phyloP scores from a whole-genome alignment of 352 stramenopile species.

The Salisapilia sapeloensis region DNA sequence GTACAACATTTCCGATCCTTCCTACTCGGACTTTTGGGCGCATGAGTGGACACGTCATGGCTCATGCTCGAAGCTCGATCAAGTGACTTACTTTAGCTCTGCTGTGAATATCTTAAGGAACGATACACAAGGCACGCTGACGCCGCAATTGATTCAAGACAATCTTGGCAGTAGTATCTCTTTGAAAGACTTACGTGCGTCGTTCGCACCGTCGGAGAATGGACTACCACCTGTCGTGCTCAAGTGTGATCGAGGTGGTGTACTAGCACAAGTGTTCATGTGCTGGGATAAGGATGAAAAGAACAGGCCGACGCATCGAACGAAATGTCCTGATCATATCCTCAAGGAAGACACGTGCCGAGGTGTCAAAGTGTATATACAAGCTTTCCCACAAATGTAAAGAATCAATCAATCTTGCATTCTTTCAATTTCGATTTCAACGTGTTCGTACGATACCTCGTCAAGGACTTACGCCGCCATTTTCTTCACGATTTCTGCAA shows the following conservation, averaged over 20 bases:
- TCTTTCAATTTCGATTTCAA: too few relatives aligned
- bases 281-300: conserved; percentile 56
- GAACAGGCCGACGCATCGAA: conserved; percentile 25
- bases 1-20: conserved; percentile 14
- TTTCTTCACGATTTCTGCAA: conserved; percentile 55
- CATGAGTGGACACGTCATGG: conserved; percentile 90
- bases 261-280: conserved; percentile 64
- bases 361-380: conserved; percentile 25
- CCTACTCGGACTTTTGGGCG: conserved; percentile 81
- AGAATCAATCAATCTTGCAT: too few relatives aligned
- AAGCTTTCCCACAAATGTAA: conserved; percentile 26
- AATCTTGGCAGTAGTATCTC: conserved; percentile 34
- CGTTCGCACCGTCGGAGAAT: conserved; percentile 23
- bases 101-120: conserved; percentile 72
- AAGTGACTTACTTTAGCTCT: conserved; percentile 72
- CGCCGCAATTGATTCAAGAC: conserved; percentile 37
- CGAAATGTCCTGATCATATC: conserved; percentile 37
- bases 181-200: conserved; percentile 18
- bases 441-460: too few relatives aligned
- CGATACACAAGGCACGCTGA: conserved; percentile 28
- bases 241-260: conserved; percentile 13
- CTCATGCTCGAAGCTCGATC: conserved; percentile 78
- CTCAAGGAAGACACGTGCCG: conserved; percentile 59
- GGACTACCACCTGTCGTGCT: conserved; percentile 5
- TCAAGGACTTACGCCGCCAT: too few relatives aligned